A percentile compares a stretch with the other conserved stretches of the same genome.
phyloP scores from a whole-genome alignment of 768 basidiomycete species.

The Tephrocybe sp. region DNA sequence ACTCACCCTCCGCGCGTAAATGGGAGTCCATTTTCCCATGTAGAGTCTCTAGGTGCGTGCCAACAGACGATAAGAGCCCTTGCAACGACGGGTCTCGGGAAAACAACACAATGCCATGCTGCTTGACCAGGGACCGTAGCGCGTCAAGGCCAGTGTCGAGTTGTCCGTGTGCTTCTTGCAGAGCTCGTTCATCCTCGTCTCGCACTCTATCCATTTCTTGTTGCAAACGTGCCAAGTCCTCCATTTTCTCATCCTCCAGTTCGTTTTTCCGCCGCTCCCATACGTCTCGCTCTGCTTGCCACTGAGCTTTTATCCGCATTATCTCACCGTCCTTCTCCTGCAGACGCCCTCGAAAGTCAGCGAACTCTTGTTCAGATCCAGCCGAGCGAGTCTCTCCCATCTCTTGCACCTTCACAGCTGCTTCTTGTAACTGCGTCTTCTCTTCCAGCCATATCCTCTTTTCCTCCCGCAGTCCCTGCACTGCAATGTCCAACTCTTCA shows the following conservation, averaged over 20 bases:
- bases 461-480: slow-evolving; percentile 49
- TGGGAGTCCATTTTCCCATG: slow-evolving; percentile 43
- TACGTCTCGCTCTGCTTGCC: slow-evolving; percentile 44
- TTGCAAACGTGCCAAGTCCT: slow-evolving; percentile 43
- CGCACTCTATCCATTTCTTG: slow-evolving; percentile 48
- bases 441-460: slow-evolving; percentile 52
- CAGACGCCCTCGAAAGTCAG: slow-evolving; percentile 34
- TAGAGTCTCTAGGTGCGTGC: slow-evolving; percentile 50
- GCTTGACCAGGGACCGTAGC: slow-evolving; percentile 52
- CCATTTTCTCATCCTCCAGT: slow-evolving; percentile 50
- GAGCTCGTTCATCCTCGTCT: slow-evolving; percentile 36
- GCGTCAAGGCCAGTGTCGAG: slow-evolving; percentile 49
- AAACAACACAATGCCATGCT: slow-evolving; percentile 56
- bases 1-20: slow-evolving; percentile 44
- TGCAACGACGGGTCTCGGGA: slow-evolving; percentile 51
- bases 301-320: slow-evolving; percentile 34
- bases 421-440: slow-evolving; percentile 39
- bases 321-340: slow-evolving; percentile 42
- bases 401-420: slow-evolving; percentile 35
- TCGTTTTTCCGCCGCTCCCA: slow-evolving; percentile 52
- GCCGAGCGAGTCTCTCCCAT: slow-evolving; percentile 39
- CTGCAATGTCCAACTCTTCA: slow-evolving; percentile 45
- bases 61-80: slow-evolving; percentile 48
- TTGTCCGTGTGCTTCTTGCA: slow-evolving; percentile 42
- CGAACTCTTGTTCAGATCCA: slow-evolving; percentile 39